phyloP scores from a whole-genome alignment of 768 basidiomycete species.

The Termitomyces sp. region DNA sequence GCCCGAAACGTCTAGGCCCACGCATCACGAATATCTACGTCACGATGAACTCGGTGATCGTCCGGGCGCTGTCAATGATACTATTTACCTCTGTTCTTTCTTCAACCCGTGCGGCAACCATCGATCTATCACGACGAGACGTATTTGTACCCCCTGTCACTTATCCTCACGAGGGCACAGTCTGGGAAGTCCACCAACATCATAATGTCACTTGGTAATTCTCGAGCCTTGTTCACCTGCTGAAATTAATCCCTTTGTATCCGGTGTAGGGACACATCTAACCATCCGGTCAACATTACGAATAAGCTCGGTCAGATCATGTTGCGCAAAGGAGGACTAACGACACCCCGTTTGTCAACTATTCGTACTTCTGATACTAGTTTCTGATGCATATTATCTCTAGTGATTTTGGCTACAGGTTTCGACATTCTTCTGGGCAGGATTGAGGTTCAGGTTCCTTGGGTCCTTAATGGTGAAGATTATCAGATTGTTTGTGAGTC shows the following conservation, averaged over 20 bases:
- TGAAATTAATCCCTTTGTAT: slow-evolving; percentile 8
- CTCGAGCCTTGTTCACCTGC: slow-evolving; percentile 8
- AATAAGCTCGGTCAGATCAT: slow-evolving; percentile 31
- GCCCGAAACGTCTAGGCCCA: background rate
- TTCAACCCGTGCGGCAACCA: background rate
- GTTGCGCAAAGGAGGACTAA: slow-evolving; percentile 26
- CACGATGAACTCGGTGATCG: background rate
- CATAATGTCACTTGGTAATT: slow-evolving; percentile 38
- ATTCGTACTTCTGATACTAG: background rate
- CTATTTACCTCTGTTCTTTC: slow-evolving; percentile 7
- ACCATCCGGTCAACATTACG: slow-evolving; percentile 33
- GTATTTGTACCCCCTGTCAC: slow-evolving; percentile 35
- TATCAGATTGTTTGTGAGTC: slow-evolving; percentile 24
- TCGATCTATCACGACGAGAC: slow-evolving; percentile 23
- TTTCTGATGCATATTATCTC: background rate
- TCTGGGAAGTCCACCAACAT: slow-evolving; percentile 32
- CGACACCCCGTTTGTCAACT: slow-evolving; percentile 17
- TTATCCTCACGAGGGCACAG: slow-evolving; percentile 25
- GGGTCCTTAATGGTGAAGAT: slow-evolving; percentile 19
- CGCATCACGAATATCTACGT: background rate
- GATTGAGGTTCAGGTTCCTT: slow-evolving; percentile 23
- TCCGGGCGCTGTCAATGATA: background rate
- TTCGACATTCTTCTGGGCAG: slow-evolving; percentile 24
- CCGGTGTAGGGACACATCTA: slow-evolving; percentile 23
- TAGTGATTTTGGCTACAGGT: slow-evolving; percentile 19